Base-by-base conservation (phyloP, 208 protist genomes). In the Leishmania tarentolae region DNA sequence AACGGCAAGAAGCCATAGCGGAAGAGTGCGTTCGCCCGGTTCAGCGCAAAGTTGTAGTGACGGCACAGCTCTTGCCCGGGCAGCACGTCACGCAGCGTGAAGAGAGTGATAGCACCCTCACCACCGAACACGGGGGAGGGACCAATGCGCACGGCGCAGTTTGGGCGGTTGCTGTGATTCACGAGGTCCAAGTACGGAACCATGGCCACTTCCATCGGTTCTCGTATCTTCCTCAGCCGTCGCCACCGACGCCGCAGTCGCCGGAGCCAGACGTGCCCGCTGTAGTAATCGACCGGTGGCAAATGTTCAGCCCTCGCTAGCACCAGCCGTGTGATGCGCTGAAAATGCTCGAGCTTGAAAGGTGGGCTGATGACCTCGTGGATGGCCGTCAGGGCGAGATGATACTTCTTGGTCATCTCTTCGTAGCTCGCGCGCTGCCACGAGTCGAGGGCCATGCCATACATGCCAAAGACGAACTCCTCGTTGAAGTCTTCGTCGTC, bases 401-500 rank as follows among this genome's bases (percentile, higher is more conserved):
- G 88, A 79, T 93, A 97, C 76, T 91, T 87, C 68, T 87, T 92
- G 5, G 90, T 96, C 84, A 98, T 89, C 85, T 98, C 92, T 61
- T 95, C 88, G 77, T 94, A 96, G 84, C 89, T 96, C 57, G 70
- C 42, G 71, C 93, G 92, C 85, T 98, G 95, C 93, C 95, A 98
- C 69, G 84, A 92, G 85, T 98, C 95, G 15, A 98, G 88, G 4
- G 95, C 90, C 91, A 94, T 95, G 80, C 93, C 92, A 84, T 98
- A 98, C 95, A 98, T 98, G 73, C 90, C 90, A 79, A 94, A 91
- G 57, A 98, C 84, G 81, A 96, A 96, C 79, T 96, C 86, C 73
- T 96, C 93, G 78, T 93, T 97, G 82, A 95, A 98, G 84, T 98
- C 95, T 69, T 98, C 95, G 84, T 98, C 95, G 81, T 98, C 95